These are phyloP conservation scores for Akebia trifoliata DNA, from an alignment of 164 flowering plant genomes.

Conservation along the genomic window DNA sequence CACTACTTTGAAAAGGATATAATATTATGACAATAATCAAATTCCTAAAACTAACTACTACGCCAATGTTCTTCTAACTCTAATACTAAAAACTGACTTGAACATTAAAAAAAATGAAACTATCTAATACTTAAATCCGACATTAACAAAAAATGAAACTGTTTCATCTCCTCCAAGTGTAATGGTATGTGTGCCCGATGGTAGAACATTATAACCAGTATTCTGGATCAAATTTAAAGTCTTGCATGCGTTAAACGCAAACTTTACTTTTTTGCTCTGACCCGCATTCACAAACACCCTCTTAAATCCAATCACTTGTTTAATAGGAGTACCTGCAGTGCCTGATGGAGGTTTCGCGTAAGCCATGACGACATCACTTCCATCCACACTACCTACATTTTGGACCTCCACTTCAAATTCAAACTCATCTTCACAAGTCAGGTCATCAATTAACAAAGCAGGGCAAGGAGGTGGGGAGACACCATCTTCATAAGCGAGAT, in stretches of 20 bases:
- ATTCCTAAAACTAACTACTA: too few species aligned
- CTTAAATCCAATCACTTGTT: conserved; percentile 20
- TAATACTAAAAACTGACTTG: too few species aligned
- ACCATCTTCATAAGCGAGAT: neutral
- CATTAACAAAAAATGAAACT: conserved; percentile 12
- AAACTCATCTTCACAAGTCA: conserved; percentile 3
- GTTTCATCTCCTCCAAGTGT: conserved; percentile 14
- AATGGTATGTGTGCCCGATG: conserved; percentile 20
- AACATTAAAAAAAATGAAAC: too few species aligned
- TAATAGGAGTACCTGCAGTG: neutral
- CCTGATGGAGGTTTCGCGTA: conserved; percentile 19
- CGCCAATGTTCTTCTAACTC: neutral
- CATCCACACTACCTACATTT: conserved; percentile 15
- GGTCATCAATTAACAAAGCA: conserved; percentile 13
- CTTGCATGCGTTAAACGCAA: conserved; percentile 15
- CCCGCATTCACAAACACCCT: conserved; percentile 12
- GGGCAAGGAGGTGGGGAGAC: conserved; percentile 15
- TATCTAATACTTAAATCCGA: neutral
- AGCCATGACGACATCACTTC: conserved; percentile 10
- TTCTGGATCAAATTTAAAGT: conserved; percentile 16
- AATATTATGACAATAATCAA: too few species aligned
- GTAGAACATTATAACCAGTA: conserved; percentile 11
- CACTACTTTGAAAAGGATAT: too few species aligned
- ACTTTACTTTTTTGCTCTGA: conserved; percentile 2
- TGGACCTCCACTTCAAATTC: conserved; percentile 15